phyloP scores from a whole-genome alignment of 1,284 basidiomycete species.

The Papiliotrema nemorosa region DNA sequence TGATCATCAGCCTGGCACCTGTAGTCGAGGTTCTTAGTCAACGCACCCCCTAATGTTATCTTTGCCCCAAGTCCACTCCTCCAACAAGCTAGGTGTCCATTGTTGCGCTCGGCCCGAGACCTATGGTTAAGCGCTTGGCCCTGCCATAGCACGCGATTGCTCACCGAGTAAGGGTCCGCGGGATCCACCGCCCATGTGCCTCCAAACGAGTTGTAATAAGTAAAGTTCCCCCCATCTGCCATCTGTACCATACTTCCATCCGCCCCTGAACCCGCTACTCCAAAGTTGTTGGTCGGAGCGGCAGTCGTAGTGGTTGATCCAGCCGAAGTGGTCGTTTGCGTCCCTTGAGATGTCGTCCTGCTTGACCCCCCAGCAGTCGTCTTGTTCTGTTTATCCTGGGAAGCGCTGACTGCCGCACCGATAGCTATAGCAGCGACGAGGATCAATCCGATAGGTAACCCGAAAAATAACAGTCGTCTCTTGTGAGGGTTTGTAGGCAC shows the following conservation, averaged over 20 bases:
- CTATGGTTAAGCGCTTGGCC: constrained; percentile 9
- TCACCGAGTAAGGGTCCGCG: constrained; percentile 58
- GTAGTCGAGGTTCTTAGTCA: neutral
- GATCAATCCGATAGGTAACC: constrained; percentile 27
- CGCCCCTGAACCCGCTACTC: constrained; percentile 13
- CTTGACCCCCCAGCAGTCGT: constrained; percentile 2
- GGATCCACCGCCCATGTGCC: constrained; percentile 68
- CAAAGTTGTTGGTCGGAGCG: constrained; percentile 1
- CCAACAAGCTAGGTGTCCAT: constrained; percentile 75
- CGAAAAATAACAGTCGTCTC: constrained; percentile 36
- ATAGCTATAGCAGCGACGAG: constrained; percentile 38
- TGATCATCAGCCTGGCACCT: constrained; percentile 29
- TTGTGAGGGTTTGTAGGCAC: constrained; percentile 13
- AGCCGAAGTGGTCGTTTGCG: neutral
- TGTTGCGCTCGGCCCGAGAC: constrained; percentile 45
- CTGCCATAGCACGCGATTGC: constrained; percentile 27
- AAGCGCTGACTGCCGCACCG: constrained; percentile 25
- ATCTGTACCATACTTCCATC: constrained; percentile 36
- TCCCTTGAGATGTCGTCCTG: neutral
- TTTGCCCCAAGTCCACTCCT: constrained; percentile 73
- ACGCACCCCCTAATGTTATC: constrained; percentile 58
- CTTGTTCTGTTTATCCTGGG: constrained; percentile 9
- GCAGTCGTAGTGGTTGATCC: neutral
- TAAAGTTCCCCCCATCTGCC: constrained; percentile 66
- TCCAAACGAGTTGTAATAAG: constrained; percentile 72